Conservation (phyloP, 2,329 filamentous ascomycete species). For the Fonsecaea pugnacius region DNA sequence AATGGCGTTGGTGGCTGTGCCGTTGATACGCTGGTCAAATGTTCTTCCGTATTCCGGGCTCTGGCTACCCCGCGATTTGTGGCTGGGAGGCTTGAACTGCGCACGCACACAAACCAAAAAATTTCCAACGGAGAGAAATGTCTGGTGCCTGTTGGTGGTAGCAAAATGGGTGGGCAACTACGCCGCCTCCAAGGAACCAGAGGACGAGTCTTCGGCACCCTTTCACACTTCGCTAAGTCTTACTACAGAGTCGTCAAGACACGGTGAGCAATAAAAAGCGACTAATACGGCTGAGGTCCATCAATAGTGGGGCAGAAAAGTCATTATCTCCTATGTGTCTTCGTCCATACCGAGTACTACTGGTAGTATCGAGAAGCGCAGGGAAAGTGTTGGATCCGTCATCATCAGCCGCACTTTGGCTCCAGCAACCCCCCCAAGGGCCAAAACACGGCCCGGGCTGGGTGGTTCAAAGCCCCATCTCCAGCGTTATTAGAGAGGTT, state of each 20-base stretch:
- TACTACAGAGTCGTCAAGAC: background rate
- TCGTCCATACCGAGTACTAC: background rate
- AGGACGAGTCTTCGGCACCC: no score
- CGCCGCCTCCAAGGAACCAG: background rate
- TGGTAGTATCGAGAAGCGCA: slow-evolving; percentile 3
- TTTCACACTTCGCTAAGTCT: background rate
- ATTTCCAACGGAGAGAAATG: slow-evolving; percentile 5
- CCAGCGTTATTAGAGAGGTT: background rate
- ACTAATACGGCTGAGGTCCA: background rate
- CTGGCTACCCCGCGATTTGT: slow-evolving; percentile 19
- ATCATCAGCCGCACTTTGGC: slow-evolving; percentile 20
- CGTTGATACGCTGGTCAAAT: background rate
- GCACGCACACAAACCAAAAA: slow-evolving; percentile 8
- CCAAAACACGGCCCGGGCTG: slow-evolving; percentile 1
- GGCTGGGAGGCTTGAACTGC: slow-evolving; percentile 9
- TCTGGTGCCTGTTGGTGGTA: background rate
- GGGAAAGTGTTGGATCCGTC: slow-evolving; percentile 16
- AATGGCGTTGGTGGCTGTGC: slow-evolving; percentile 20
- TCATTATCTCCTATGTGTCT: background rate
- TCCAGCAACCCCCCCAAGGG: background rate
- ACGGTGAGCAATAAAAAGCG: background rate
- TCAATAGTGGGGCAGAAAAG: background rate
- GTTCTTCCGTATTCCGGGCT: background rate
- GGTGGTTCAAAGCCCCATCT: background rate
- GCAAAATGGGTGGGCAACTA: background rate